Evolutionary conservation across 192 early-diverging fungal species (phyloP), one percentile per base, ranked within the genome.

Genomic region (Backusella luteola): DNA sequence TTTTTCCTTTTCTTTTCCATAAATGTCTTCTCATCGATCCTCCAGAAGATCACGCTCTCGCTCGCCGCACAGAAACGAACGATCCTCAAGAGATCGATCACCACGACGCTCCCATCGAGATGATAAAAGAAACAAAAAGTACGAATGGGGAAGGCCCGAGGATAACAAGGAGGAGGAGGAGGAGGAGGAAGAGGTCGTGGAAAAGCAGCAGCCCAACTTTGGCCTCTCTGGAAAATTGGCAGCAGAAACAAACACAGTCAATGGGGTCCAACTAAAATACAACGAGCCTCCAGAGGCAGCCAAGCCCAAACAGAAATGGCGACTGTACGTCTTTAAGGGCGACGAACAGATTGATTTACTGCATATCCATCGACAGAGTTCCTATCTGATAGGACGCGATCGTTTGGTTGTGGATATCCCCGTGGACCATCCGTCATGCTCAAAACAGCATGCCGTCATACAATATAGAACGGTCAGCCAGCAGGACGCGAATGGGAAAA

Each of bases 311-410:
- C 79, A 85, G 34, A 86, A 85, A 71, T 98, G 92, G 90, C 88
- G 96, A 67, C 81, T 99, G 23, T 97, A 97, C 79, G 93, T 97
- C 2, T 99, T 98, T 81, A 99, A 99, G 77, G 94, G 94, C 46
- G 89, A 92, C 59, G 90, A 96, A 53, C 91, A 96, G 79, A 84
- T 96, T 36, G 97, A 98, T 82, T 83, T 95, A 67, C 87, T 97
- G 46, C 91, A 93, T 73, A 90, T 98, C 19, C 92, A 95, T 81
- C 84, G 92, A 14, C 93, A 96, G 76, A 94, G 93, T 78, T 94
- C 93, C 4, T 98, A 89, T 81, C 77, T 98, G 59, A 87, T 98
- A 82, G 97, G 95, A 42, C 85, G 95, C 11, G 96, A 98, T 69
- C 89, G 96, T 46, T 79, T 85, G 77, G 86, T 98, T 34, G 94